Evolutionary conservation across 768 basidiomycete species (phyloP), one percentile per base, ranked within the genome.

Genomic region (Xerocomus potaroensis): DNA sequence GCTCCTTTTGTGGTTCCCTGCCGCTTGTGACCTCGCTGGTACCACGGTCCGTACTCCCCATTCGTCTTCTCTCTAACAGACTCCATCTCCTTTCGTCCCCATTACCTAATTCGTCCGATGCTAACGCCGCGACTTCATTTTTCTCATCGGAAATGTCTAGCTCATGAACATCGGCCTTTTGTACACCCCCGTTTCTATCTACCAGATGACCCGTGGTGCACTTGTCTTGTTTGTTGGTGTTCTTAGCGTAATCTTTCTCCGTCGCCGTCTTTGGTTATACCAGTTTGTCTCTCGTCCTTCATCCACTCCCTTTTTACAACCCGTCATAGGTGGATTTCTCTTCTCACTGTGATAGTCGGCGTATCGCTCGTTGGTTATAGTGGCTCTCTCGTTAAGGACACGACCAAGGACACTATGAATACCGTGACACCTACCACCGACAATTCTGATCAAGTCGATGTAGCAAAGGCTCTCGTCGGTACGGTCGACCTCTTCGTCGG

Each of bases 101-200:
- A 27, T 42, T 23, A 52, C 43, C 27, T 33, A 45, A 29, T 19
- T 48, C 24, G 23, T 38, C 32, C 41, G 48, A 45, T 39, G 41
- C 61, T 60, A 37, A 66, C 56, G 43, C 43, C 51, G 29, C 45
- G 46, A 46, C 39, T 43, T 38, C 4, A 22, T 43, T 56, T 51
- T 41, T 40, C 36, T 38, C 47, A 50, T 44, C 41, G 47, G 41
- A 47, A 14, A 38, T 56, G 33, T 53, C 56, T 63, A 75, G 71
- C 71, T 96, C 55, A 97, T 98, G 96, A 96, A 96, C 62, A 75
- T 95, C 55, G 96, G 96, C 45, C 77, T 99, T 38, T 78, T 99
- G 30, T 91, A 94, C 67, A 94, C 93, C 1, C 95, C 95, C 23
- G 96, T 99, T 45, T 93, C 90, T 34, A 91, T 97, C 57, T 98